Conservation (phyloP, 306 rosid species). For the Senna siamea region DNA sequence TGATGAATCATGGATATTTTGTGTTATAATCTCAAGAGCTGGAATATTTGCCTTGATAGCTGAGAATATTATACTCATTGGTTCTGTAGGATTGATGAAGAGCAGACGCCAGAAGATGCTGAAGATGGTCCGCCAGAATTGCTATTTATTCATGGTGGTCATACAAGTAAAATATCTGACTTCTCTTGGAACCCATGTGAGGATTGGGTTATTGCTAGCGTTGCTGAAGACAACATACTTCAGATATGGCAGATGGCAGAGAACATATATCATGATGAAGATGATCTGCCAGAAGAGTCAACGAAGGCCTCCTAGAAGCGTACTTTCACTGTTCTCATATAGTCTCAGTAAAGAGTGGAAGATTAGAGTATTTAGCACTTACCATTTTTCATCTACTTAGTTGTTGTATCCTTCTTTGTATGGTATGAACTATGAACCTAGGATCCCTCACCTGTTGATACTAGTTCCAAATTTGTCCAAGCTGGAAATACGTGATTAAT, state of each 20-base stretch:
- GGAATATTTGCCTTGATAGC: not conserved
- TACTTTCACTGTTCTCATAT: conserved; percentile 15
- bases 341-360: conserved; percentile 32
- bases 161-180: conserved; percentile 96
- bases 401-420: not conserved
- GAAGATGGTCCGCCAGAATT: conserved; percentile 99
- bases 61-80: conserved; percentile 1
- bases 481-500: not conserved
- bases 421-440: not conserved
- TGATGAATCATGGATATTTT: not conserved
- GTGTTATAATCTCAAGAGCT: no score
- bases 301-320: conserved; percentile 68
- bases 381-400: not conserved
- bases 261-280: conserved; percentile 97
- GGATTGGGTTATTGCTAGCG: conserved; percentile 97
- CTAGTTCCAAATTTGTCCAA: not conserved
- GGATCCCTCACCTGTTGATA: not conserved
- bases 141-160: conserved; percentile 98
- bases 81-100: conserved; percentile 91
- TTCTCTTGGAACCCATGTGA: conserved; percentile 99
- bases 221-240: conserved; percentile 96
- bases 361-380: conserved; percentile 23
- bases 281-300: conserved; percentile 90
- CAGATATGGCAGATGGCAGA: conserved; percentile 99
- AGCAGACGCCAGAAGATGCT: conserved; percentile 90